These are phyloP conservation scores for Diaporthe sp. DNA, from an alignment of 2,329 filamentous ascomycete species.

Conservation along the genomic window DNA sequence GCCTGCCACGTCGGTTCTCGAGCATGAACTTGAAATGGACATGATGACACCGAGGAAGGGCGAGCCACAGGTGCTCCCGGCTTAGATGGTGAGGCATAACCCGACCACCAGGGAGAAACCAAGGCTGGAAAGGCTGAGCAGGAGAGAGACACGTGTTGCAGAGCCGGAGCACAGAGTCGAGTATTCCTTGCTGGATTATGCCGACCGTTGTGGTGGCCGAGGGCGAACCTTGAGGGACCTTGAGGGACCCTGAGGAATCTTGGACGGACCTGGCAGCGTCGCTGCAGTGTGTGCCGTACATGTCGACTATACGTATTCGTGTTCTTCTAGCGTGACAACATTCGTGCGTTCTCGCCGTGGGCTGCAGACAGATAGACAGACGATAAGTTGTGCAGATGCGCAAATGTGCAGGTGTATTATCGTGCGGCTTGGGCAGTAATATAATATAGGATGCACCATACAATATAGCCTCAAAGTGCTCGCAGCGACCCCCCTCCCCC, in stretches of 20 bases:
- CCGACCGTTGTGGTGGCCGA: background rate
- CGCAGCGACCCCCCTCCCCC: background rate
- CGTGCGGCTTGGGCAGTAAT: constrained; percentile 10
- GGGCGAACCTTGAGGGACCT: background rate
- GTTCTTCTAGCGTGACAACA: too few relatives aligned
- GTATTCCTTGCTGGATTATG: constrained; percentile 12
- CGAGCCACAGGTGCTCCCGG: background rate
- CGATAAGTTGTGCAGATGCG: background rate
- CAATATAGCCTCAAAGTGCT: constrained; percentile 23
- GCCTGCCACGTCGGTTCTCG: constrained; percentile 12
- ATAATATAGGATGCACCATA: constrained; percentile 8
- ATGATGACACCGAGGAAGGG: background rate
- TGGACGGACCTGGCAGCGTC: background rate
- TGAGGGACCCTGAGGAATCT: background rate
- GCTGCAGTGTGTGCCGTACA: background rate
- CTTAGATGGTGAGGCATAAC: background rate
- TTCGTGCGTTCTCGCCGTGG: background rate
- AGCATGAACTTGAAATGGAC: constrained; percentile 15
- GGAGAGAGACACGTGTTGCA: constrained; percentile 11
- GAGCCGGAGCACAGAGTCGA: constrained; percentile 3
- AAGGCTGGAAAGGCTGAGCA: background rate
- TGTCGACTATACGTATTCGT: background rate
- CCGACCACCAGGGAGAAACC: background rate
- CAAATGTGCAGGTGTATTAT: background rate
- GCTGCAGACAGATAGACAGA: background rate